Evolutionary conservation across 805 yeast genomes (phyloP).

Genomic region (Candida rishiriensis): DNA sequence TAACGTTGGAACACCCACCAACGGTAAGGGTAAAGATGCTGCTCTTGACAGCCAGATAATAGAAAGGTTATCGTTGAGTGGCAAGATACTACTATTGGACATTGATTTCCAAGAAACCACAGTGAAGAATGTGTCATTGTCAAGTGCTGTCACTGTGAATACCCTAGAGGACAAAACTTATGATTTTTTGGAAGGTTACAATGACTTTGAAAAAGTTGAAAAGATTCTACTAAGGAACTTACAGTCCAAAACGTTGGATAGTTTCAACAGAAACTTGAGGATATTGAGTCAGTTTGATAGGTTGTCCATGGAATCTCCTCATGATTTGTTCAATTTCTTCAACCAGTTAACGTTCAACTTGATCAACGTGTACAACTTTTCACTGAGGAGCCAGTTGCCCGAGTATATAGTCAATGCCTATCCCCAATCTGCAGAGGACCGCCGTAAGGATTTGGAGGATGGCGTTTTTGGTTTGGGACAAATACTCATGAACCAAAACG

Average conservation of each 20-base stretch:
- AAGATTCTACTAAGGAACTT: slow-evolving; percentile 24
- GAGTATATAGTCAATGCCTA: neutral
- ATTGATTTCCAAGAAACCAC: slow-evolving; percentile 28
- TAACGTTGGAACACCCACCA: slow-evolving; percentile 16
- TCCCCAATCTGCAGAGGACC: slow-evolving; percentile 5
- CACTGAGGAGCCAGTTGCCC: slow-evolving; percentile 1
- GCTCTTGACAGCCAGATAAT: slow-evolving; percentile 6
- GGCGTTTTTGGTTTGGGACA: slow-evolving; percentile 26
- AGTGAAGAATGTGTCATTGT: slow-evolving; percentile 27
- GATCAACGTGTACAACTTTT: slow-evolving; percentile 12
- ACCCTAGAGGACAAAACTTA: slow-evolving; percentile 20
- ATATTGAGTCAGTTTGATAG: slow-evolving; percentile 29
- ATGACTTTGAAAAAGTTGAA: slow-evolving; percentile 22
- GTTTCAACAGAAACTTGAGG: slow-evolving; percentile 30
- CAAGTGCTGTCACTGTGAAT: slow-evolving; percentile 28
- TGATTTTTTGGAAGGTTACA: slow-evolving; percentile 24
- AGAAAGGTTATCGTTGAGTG: slow-evolving; percentile 31
- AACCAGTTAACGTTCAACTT: slow-evolving; percentile 25
- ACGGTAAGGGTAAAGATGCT: neutral
- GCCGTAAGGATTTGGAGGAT: slow-evolving; percentile 11
- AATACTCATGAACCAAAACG: slow-evolving; percentile 23
- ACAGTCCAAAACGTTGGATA: slow-evolving; percentile 27
- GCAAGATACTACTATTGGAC: slow-evolving; percentile 32
- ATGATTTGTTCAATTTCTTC: slow-evolving; percentile 31
- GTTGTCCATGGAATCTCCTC: slow-evolving; percentile 25